phyloP scores from a whole-genome alignment of 176 grass and related monocot genomes.

The Rhynchospora pubera region DNA sequence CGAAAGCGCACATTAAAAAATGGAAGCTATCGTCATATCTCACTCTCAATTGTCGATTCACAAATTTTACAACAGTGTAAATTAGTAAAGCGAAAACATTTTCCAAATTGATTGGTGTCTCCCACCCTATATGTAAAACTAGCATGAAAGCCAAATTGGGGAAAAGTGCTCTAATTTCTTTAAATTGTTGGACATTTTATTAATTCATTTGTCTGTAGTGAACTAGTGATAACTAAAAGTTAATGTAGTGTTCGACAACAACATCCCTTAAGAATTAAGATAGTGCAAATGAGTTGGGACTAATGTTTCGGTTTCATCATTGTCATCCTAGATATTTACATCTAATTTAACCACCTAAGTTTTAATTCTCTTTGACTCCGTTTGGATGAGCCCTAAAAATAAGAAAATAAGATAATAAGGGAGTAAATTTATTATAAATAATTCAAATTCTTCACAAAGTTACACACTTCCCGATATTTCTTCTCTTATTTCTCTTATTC shows the following conservation, averaged over 20 bases:
- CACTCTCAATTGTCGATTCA: not conserved
- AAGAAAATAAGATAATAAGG: too few relatives aligned
- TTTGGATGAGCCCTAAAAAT: too few relatives aligned
- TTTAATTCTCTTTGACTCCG: not conserved
- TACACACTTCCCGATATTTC: too few relatives aligned
- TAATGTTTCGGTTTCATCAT: not conserved
- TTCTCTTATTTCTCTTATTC: too few relatives aligned
- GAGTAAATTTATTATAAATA: too few relatives aligned
- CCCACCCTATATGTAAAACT: not conserved
- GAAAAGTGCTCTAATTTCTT: too few relatives aligned
- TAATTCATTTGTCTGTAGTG: too few relatives aligned
- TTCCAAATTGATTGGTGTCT: not conserved
- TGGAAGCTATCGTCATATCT: not conserved
- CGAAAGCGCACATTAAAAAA: not conserved
- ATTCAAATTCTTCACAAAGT: too few relatives aligned
- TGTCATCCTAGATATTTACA: not conserved
- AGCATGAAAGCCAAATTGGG: not conserved
- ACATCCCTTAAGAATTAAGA: not conserved
- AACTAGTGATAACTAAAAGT: too few relatives aligned
- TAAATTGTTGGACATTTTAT: not conserved
- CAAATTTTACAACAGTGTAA: not conserved
- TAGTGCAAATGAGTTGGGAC: not conserved
- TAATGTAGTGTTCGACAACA: not conserved
- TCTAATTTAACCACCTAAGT: not conserved
- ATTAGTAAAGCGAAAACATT: not conserved